Evolutionary conservation across 768 basidiomycete genomes (phyloP).

Genomic region (Boletus rubescentipes): DNA sequence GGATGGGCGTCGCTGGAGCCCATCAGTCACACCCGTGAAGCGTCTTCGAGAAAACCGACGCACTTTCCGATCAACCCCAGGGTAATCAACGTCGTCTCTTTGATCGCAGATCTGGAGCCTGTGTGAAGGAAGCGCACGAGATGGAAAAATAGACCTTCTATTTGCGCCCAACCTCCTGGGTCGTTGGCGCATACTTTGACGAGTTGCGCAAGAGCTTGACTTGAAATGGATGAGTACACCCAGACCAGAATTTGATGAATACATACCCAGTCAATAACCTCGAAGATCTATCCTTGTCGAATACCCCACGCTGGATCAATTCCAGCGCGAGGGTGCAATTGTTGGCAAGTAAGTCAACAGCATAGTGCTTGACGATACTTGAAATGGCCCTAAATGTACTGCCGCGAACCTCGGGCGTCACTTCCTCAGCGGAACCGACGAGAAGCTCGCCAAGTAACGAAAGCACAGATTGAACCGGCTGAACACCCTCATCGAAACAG

Average conservation of each 20-base stretch:
- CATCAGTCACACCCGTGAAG: conserved; percentile 3
- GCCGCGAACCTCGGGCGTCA: conserved; percentile 46
- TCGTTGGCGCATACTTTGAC: conserved; percentile 42
- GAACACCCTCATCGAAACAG: conserved; percentile 2
- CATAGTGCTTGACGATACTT: conserved; percentile 44
- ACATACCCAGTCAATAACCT: conserved; percentile 70
- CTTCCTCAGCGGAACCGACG: conserved; percentile 46
- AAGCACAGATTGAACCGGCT: conserved; percentile 34
- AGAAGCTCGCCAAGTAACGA: conserved; percentile 39
- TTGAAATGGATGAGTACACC: conserved; percentile 18
- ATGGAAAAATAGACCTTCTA: conserved; percentile 43
- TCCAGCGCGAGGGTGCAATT: conserved; percentile 34
- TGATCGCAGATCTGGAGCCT: conserved; percentile 42
- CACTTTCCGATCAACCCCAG: conserved; percentile 56
- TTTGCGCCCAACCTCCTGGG: conserved; percentile 33
- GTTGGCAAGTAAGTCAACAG: conserved; percentile 25
- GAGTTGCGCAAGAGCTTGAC: conserved; percentile 47
- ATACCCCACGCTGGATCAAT: conserved; percentile 48
- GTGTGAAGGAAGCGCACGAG: conserved; percentile 50
- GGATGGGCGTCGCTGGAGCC: conserved; percentile 44
- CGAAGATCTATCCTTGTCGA: conserved; percentile 54
- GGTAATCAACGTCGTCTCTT: conserved; percentile 65
- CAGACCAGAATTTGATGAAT: not conserved
- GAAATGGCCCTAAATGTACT: conserved; percentile 42
- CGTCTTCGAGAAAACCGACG: not conserved